These are phyloP conservation scores for Powellomyces hirtus DNA, from an alignment of 192 early-diverging fungal genomes.

Conservation along the genomic window DNA sequence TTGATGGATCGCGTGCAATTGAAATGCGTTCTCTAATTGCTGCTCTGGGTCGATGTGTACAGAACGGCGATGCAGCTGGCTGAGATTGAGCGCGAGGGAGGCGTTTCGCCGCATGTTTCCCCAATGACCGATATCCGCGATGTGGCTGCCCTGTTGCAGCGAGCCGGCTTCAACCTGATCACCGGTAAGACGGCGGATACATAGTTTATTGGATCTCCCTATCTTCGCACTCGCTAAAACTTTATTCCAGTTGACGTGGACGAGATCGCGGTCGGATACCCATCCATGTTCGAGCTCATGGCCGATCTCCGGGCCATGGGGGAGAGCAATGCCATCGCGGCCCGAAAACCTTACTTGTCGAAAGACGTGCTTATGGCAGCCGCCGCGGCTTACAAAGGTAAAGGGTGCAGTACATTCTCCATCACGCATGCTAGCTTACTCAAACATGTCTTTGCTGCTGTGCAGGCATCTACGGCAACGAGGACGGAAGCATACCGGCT, in stretches of 20 bases:
- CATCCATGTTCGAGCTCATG: conserved; percentile 87
- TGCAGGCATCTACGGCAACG: conserved; percentile 82
- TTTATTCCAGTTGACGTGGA: conserved; percentile 75
- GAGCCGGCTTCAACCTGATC: conserved; percentile 84
- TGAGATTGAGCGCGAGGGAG: conserved; percentile 86
- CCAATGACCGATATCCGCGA: conserved; percentile 85
- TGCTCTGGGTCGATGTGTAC: no score
- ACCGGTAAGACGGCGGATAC: conserved; percentile 50
- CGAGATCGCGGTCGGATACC: conserved; percentile 87
- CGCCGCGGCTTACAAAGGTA: conserved; percentile 83
- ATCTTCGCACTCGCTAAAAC: background rate
- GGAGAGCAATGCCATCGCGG: conserved; percentile 84
- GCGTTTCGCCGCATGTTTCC: conserved; percentile 83
- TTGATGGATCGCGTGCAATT: no score
- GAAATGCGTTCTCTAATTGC: background rate
- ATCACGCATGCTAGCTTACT: background rate
- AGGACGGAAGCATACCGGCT: conserved; percentile 86
- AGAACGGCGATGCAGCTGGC: conserved; percentile 88
- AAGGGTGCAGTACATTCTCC: background rate
- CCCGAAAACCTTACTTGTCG: conserved; percentile 40
- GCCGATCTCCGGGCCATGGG: conserved; percentile 90
- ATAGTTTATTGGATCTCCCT: no score
- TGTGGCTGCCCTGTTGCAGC: conserved; percentile 71
- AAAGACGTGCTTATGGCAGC: conserved; percentile 86
- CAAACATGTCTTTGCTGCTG: no score